Base-by-base conservation (phyloP, 208 protist species). In the Trichomonas vaginalis region DNA sequence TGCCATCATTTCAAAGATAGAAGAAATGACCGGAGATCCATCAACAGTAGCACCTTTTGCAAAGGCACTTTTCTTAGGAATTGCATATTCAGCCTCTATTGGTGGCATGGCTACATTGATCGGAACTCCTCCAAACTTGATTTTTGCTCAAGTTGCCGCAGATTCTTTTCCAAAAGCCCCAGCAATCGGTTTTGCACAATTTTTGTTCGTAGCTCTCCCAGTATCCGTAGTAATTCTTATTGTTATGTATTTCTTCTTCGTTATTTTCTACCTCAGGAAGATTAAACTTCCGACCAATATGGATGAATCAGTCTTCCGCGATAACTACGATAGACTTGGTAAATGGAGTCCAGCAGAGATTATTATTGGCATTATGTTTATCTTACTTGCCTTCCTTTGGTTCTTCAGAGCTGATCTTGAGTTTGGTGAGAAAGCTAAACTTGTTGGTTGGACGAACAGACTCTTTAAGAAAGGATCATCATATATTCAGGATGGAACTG, bases 71-170 rank as follows among this genome's bases (percentile, higher is more conserved):
- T 92, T 92, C 15, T 51, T 92, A 37, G 45, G 40, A n/a, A 92
- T 92, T 92, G 45, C 86, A 37, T 92, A 48, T 51, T 92, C 45
- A 3, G 35, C 96, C 0, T 88, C 80, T n/a, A 61, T 97, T 27
- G 96, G 96, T 79, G 96, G 96, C 1, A 96, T 96, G 48, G 96
- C 95, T 0, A 96, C 96, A 56, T 92, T 96, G 27, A 96, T 96
- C 35, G 96, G 96, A 42, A 97, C 96, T 12, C 95, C 95, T 37
- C 96, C 96, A 49, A 97, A 97, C 37, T 32, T 97, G 23, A 95
- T 96, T 48, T 95, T 96, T 15, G 46, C 86, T 35, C 80, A 95
- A 95, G 35, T 87, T 10, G 8, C 95, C 10, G 0, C 37, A 10
- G 27, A 79, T 46, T 10, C 56, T 35, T 96, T 96, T 32, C 49